Conservation (phyloP, 192 early-diverging fungal species). For the Allomyces javanicus region DNA sequence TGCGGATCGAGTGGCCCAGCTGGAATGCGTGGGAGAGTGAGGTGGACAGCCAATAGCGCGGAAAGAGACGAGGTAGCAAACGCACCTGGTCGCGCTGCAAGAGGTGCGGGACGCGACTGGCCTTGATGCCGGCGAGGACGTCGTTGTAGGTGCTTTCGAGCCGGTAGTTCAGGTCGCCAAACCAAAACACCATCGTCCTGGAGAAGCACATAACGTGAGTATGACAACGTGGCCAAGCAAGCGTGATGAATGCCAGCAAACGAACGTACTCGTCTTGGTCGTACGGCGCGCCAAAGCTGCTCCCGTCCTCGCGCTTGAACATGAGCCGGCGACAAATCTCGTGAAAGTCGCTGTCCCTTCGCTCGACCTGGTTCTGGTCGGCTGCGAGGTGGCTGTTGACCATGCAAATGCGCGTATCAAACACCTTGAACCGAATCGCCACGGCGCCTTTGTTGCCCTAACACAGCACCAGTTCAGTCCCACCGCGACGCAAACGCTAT, state of each 20-base stretch:
- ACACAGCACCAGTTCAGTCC: background rate
- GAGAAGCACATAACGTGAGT: background rate
- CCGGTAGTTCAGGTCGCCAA: conserved; percentile 93
- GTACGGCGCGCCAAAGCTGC: conserved; percentile 1
- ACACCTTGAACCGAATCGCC: conserved; percentile 49
- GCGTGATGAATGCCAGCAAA: background rate
- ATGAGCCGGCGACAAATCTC: conserved; percentile 54
- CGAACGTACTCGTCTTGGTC: background rate
- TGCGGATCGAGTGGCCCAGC: conserved; percentile 39
- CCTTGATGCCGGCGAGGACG: conserved; percentile 30
- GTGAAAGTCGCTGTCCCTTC: conserved; percentile 73
- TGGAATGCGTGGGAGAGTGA: conserved; percentile 3
- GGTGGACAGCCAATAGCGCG: background rate
- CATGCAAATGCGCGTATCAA: conserved; percentile 65
- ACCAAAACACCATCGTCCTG: conserved; percentile 33
- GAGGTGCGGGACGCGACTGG: conserved; percentile 37
- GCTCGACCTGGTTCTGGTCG: conserved; percentile 48
- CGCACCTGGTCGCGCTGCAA: conserved; percentile 62
- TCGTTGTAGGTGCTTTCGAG: conserved; percentile 41
- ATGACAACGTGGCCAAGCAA: background rate
- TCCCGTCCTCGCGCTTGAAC: conserved; percentile 17
- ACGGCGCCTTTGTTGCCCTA: conserved; percentile 93
- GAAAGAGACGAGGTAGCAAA: conserved; percentile 1
- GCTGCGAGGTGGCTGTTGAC: conserved; percentile 87
- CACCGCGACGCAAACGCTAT: background rate